phyloP scores from a whole-genome alignment of 2,329 filamentous ascomycete genomes.

The Fusarium cicatricum region DNA sequence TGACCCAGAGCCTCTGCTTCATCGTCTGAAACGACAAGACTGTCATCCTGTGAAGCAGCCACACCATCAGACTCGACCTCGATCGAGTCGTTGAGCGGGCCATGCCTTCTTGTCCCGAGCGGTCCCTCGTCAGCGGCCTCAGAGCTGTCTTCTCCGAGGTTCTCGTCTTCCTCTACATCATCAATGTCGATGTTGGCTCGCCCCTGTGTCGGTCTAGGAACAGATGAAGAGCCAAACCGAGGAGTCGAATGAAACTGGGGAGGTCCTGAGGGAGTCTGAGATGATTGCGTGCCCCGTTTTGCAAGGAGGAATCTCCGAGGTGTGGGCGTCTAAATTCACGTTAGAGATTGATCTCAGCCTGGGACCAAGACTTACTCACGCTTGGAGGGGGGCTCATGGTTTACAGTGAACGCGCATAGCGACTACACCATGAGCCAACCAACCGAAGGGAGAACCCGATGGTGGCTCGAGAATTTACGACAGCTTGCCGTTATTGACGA shows the following conservation, averaged over 20 bases:
- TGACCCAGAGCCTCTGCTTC: constrained; percentile 1
- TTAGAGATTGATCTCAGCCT: background rate
- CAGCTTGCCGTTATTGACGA: background rate
- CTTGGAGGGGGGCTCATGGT: constrained; percentile 43
- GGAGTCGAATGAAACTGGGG: constrained; percentile 51
- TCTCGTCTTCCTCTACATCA: constrained; percentile 45
- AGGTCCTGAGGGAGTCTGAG: constrained; percentile 44
- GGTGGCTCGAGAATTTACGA: background rate
- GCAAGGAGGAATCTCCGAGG: constrained; percentile 51
- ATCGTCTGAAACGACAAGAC: constrained; percentile 3
- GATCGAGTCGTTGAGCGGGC: constrained; percentile 38
- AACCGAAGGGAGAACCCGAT: constrained; percentile 3
- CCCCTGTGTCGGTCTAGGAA: constrained; percentile 41
- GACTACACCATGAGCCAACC: constrained; percentile 1
- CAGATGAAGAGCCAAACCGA: constrained; percentile 49
- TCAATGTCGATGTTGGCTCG: constrained; percentile 42
- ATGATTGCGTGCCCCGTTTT: constrained; percentile 45
- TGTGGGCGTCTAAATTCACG: constrained; percentile 47
- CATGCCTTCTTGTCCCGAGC: constrained; percentile 12
- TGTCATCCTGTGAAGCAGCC: constrained; percentile 24
- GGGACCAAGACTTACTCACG: constrained; percentile 19
- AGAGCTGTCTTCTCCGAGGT: constrained; percentile 17
- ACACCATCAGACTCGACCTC: constrained; percentile 42
- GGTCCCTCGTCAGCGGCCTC: constrained; percentile 6
- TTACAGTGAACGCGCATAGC: constrained; percentile 28